Evolutionary conservation across 2,329 filamentous ascomycete genomes (phyloP), one percentile per base, ranked within the genome.

Genomic region (Tolypocladium album): DNA sequence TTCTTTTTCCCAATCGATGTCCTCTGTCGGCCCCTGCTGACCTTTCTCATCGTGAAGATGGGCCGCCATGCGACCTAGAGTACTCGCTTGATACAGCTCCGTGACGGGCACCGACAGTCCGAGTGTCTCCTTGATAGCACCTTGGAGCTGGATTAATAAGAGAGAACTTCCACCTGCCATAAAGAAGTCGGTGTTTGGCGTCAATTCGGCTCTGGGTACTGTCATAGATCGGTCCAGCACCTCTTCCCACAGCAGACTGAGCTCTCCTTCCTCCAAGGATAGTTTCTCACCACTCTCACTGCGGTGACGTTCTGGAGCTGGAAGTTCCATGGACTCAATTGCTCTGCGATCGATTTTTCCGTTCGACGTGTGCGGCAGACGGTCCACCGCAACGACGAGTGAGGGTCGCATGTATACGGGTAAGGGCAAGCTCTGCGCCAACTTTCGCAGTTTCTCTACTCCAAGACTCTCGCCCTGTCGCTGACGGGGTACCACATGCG

Each of bases 111-210:
- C 22, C 0, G 58, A 58, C 13, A 71, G 63, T 1, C 64, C 61
- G 56, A 79, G 75, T 0, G 47, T 58, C 3, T 70, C 60, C 4
- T 64, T 62, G 40, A 82, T 57, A 13, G 55, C 47, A 9, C 27
- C 39, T 36, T 61, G 60, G 0, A 83, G 71, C 4, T 68, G 62
- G 13, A 79, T 65, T 1, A 78, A 62, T 0, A 76, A 66, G 4
- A 79, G 59, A 0, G 77, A 79, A 59, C 70, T 78, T 4, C 76
- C 78, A 11, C 77, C 78, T 1, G 73, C 64, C 0, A 64, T 59
- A 65, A 79, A 79, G 64, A 80, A 79, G 64, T 78, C 73, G 6
- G 73, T 67, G 7, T 64, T 40, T 0, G 58, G 31, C 9, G n/a
- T 1, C 64, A 58, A 24, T 68, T 64, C 3, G 59, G 61, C 38